Percentiles rank a stretch among this genome's conserved stretches.
phyloP scores from a whole-genome alignment of 2,329 filamentous ascomycete genomes.

The Epichloe elymi region DNA sequence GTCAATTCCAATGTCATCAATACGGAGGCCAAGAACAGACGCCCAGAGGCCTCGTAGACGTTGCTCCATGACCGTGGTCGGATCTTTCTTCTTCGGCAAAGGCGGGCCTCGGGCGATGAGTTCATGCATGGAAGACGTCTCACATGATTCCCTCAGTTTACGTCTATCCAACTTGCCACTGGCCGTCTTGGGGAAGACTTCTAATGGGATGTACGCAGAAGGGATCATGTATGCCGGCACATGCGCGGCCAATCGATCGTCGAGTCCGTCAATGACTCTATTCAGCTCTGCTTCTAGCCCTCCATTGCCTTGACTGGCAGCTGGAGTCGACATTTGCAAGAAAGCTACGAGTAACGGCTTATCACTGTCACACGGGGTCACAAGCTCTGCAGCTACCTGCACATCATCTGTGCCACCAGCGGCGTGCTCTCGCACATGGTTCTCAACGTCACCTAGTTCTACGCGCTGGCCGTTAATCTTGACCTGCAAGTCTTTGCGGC shows the following conservation, averaged over 20 bases:
- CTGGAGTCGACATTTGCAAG: background rate
- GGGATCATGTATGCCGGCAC: slow-evolving; percentile 3
- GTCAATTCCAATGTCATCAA: slow-evolving; percentile 19
- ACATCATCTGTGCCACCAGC: background rate
- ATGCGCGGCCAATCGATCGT: background rate
- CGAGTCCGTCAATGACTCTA: background rate
- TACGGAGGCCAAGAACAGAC: slow-evolving; percentile 4
- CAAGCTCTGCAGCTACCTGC: slow-evolving; percentile 1
- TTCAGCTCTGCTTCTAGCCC: background rate
- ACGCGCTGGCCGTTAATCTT: slow-evolving; percentile 46
- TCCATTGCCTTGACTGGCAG: background rate
- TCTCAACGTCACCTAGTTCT: slow-evolving; percentile 28
- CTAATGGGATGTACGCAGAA: background rate
- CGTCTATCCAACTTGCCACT: slow-evolving; percentile 1
- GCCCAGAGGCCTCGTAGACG: slow-evolving; percentile 4
- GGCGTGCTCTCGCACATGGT: slow-evolving; percentile 4
- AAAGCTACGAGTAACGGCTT: slow-evolving; percentile 3
- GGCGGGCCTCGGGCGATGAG: background rate
- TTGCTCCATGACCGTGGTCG: background rate
- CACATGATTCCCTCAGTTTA: background rate
- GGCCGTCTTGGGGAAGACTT: background rate
- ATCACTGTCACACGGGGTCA: background rate
- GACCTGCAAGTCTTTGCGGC: slow-evolving; percentile 44
- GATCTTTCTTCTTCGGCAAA: background rate
- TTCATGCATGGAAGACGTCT: background rate